phyloP scores from a whole-genome alignment of 805 yeast genomes.

The Torulaspora gathmanii region DNA sequence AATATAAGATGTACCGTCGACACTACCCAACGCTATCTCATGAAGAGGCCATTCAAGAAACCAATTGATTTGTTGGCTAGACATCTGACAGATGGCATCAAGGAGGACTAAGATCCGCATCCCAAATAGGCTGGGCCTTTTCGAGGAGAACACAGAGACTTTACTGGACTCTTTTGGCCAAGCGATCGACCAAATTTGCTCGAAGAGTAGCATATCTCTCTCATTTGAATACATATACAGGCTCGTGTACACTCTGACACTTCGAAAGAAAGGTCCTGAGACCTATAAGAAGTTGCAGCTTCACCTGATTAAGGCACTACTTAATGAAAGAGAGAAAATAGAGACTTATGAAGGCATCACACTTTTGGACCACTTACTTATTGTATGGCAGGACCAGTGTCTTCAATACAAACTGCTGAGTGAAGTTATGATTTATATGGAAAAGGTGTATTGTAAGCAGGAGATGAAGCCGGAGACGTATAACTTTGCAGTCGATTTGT shows the following conservation, averaged over 20 bases:
- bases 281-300: slow-evolving; percentile 14
- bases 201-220: slow-evolving; percentile 63
- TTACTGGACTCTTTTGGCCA: slow-evolving; percentile 61
- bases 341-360: slow-evolving; percentile 28
- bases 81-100: slow-evolving; percentile 1
- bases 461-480: slow-evolving; percentile 56
- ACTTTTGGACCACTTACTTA: slow-evolving; percentile 37
- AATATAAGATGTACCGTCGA: neutral
- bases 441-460: slow-evolving; percentile 77
- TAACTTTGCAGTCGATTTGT: slow-evolving; percentile 68
- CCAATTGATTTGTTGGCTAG: neutral
- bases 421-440: slow-evolving; percentile 82
- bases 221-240: slow-evolving; percentile 82
- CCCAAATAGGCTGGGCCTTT: slow-evolving; percentile 44
- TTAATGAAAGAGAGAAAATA: slow-evolving; percentile 1
- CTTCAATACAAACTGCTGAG: slow-evolving; percentile 71
- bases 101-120: slow-evolving; percentile 57
- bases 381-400: slow-evolving; percentile 64
- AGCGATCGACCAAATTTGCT: slow-evolving; percentile 69
- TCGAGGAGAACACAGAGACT: slow-evolving; percentile 50
- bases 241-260: slow-evolving; percentile 69
- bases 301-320: slow-evolving; percentile 14
- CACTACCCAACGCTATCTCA: neutral
- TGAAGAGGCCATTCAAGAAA: neutral
- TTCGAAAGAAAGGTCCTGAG: slow-evolving; percentile 31